Evolutionary conservation across 371 early-diverging fungal genomes (phyloP).

Genomic region (Mucor indicus): DNA sequence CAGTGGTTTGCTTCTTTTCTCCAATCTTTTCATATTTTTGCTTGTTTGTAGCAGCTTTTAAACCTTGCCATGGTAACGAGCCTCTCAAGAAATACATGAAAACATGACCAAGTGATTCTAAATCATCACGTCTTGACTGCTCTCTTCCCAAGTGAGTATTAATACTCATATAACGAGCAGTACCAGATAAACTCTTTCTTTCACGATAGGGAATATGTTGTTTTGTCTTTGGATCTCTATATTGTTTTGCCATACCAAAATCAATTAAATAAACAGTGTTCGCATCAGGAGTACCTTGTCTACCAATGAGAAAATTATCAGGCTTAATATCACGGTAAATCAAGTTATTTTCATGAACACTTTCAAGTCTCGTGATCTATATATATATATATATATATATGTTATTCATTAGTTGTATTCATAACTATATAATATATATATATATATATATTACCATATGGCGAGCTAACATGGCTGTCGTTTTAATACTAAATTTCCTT

Average conservation of each 20-base stretch:
- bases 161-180: slow-evolving; percentile 69
- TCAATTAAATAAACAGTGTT: slow-evolving; percentile 70
- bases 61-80: slow-evolving; percentile 81
- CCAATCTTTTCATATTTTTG: slow-evolving; percentile 92
- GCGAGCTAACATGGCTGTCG: slow-evolving; percentile 90
- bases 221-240: slow-evolving; percentile 77
- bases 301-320: slow-evolving; percentile 93
- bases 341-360: slow-evolving; percentile 89
- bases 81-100: neutral
- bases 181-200: slow-evolving; percentile 83
- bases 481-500: slow-evolving; percentile 85
- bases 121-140: neutral
- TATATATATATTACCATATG: slow-evolving; percentile 67
- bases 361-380: slow-evolving; percentile 86
- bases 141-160: neutral
- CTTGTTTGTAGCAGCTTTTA: slow-evolving; percentile 86
- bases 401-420: neutral
- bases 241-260: slow-evolving; percentile 90
- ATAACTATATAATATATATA: too few species aligned
- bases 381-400: neutral
- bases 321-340: slow-evolving; percentile 99
- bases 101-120: neutral
- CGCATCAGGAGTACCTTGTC: slow-evolving; percentile 49
- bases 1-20: slow-evolving; percentile 78
- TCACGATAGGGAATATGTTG: slow-evolving; percentile 80